Percentiles rank a stretch among this genome's conserved stretches.
Evolutionary conservation across 352 stramenopile species (phyloP).

Genomic region (Phytophthora pistaciae): DNA sequence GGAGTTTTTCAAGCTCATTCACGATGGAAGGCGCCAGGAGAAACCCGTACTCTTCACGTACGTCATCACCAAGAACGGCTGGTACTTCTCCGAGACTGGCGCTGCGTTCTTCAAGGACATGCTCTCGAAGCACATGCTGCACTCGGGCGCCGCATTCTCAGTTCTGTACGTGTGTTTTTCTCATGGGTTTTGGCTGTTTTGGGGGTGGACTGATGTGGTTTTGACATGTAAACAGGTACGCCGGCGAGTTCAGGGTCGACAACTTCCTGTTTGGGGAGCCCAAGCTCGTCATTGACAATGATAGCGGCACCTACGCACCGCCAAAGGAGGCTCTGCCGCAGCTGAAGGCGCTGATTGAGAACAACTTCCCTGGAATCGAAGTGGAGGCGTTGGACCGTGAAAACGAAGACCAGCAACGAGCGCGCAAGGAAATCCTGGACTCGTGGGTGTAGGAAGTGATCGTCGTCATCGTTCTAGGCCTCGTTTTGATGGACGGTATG

Average conservation of each 20-base stretch:
- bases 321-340: conserved; percentile 39
- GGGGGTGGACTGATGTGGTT: neutral
- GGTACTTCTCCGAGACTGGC: conserved; percentile 56
- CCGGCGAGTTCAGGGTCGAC: conserved; percentile 46
- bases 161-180: conserved; percentile 32
- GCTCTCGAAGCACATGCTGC: conserved; percentile 58
- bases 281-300: conserved; percentile 52
- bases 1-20: conserved; percentile 53
- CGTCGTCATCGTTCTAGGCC: neutral
- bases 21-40: conserved; percentile 36
- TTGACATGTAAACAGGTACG: conserved; percentile 34
- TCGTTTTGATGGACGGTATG: neutral
- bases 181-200: neutral
- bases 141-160: conserved; percentile 44
- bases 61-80: conserved; percentile 48
- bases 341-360: conserved; percentile 44
- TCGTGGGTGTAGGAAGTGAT: conserved; percentile 28
- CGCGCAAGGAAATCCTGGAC: conserved; percentile 44
- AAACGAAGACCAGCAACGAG: conserved; percentile 24
- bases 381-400: conserved; percentile 42
- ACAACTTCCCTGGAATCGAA: conserved; percentile 47
- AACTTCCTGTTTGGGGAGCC: conserved; percentile 32
- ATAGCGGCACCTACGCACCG: conserved; percentile 54
- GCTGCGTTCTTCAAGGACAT: conserved; percentile 57
- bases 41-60: conserved; percentile 55